Percentiles rank a stretch among this genome's conserved stretches.
Conservation (phyloP, 2,329 filamentous ascomycete genomes). For the Fusarium torulosum region DNA sequence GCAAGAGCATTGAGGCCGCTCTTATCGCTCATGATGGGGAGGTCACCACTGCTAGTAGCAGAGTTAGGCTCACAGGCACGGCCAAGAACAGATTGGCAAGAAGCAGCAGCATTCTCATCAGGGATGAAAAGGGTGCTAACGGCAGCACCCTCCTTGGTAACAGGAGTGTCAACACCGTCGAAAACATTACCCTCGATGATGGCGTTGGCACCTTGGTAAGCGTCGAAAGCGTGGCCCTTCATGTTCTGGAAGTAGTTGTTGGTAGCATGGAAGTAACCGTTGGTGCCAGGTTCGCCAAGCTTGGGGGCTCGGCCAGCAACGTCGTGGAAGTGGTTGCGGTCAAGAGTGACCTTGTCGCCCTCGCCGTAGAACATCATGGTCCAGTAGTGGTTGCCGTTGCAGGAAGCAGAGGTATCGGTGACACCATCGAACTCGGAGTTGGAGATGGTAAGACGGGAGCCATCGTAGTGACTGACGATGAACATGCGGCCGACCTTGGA, state of each 20-base stretch:
- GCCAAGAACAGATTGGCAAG: slow-evolving; percentile 41
- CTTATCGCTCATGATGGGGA: slow-evolving; percentile 37
- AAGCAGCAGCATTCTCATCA: slow-evolving; percentile 31
- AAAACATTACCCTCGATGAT: slow-evolving; percentile 50
- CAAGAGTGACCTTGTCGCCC: slow-evolving; percentile 45
- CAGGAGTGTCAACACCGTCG: slow-evolving; percentile 44
- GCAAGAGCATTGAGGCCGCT: slow-evolving; percentile 35
- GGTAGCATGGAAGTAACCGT: slow-evolving; percentile 43
- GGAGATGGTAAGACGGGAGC: slow-evolving; percentile 53
- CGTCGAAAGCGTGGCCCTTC: slow-evolving; percentile 64
- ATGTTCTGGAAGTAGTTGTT: slow-evolving; percentile 50
- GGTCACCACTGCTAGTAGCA: slow-evolving; percentile 42
- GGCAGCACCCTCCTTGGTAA: slow-evolving; percentile 52
- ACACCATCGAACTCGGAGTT: slow-evolving; percentile 57
- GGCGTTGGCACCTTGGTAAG: slow-evolving; percentile 52
- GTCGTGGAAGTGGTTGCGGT: slow-evolving; percentile 49
- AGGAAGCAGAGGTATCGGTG: slow-evolving; percentile 48
- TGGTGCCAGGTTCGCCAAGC: slow-evolving; percentile 47
- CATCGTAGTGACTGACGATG: slow-evolving; percentile 53
- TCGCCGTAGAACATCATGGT: slow-evolving; percentile 51
- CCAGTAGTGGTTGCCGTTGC: slow-evolving; percentile 53
- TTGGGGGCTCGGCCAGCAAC: slow-evolving; percentile 49
- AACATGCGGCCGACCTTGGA: slow-evolving; percentile 58
- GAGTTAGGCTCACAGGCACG: slow-evolving; percentile 43
- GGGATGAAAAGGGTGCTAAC: slow-evolving; percentile 38